These are phyloP conservation scores for Pittosporum tobira DNA, from an alignment of 129 eudicot species.

Conservation along the genomic window DNA sequence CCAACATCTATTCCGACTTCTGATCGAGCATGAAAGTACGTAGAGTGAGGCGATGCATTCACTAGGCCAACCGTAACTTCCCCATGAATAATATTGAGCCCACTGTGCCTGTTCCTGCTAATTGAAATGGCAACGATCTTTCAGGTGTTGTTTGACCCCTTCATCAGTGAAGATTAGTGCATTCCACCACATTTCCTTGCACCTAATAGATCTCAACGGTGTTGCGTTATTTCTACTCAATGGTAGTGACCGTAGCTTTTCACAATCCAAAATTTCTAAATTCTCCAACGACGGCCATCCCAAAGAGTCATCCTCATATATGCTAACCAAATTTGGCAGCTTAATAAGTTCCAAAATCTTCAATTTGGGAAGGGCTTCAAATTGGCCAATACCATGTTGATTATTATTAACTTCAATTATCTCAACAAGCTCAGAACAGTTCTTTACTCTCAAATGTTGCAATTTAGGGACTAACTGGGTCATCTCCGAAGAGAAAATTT, in stretches of 20 bases:
- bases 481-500: slow-evolving; percentile 4
- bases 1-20: too few relatives aligned
- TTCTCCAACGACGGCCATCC: neutral
- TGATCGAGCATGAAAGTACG: too few relatives aligned
- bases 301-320: neutral
- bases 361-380: neutral
- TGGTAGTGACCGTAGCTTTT: neutral
- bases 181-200: neutral
- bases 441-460: neutral
- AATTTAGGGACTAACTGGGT: neutral
- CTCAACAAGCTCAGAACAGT: neutral
- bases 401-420: neutral
- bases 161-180: neutral
- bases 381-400: neutral
- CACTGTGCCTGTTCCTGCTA: neutral
- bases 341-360: neutral
- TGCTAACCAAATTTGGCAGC: slow-evolving; percentile 2
- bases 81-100: neutral
- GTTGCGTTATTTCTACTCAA: neutral
- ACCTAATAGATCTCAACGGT: neutral
- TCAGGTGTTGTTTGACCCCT: neutral
- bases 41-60: neutral
- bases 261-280: neutral
- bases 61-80: too few relatives aligned
- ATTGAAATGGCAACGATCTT: neutral